Base-by-base conservation (phyloP, 768 basidiomycete genomes). In the Collybia nuda region DNA sequence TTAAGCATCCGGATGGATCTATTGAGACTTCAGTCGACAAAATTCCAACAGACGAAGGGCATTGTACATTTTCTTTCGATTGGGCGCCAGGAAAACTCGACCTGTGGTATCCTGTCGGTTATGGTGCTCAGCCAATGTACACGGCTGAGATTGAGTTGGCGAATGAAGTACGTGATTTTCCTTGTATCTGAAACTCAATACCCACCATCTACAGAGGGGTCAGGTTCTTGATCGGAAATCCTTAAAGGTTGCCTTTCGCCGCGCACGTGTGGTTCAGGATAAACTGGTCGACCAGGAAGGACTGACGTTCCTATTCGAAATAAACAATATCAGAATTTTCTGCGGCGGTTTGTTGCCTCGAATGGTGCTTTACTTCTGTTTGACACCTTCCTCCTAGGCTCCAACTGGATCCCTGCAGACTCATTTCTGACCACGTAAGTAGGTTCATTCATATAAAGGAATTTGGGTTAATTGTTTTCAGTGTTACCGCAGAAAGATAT, bases 381-480 rank as follows among this genome's bases (percentile, higher is more conserved):
- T 46, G 17, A 44, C 21, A 29, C 44, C 48, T 19, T 7, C 21
- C 15, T 28, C 14, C 18, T 26, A 84, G 86, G 93, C 40, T 89
- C 88, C 1, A 94, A 94, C 66, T 94, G 93, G 92, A 98, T 98
- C 58, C 96, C 96, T 3, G 88, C 88, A 0, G 94, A 98, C 66
- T 90, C 85, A 1, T 93, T 97, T 68, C 66, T 96, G 35, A 95
- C 94, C 0, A 85, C 78, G 89, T 90, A 53, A 38, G 80, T 66
- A 23, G 17, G 18, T 50, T 45, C 8, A 21, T n/a, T 37, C 19
- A 23, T 48, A 21, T 17, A 17, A 48, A 14, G 19, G 38, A 40
- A 12, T 29, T 44, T 35, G 40, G 14, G 38, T 19, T 48, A 19
- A 39, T 35, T 52, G 23, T 39, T 23, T 53, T 12, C 40, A 80